Conservation (phyloP, 164 flowering plant genomes). For the Vitis rupestris region DNA sequence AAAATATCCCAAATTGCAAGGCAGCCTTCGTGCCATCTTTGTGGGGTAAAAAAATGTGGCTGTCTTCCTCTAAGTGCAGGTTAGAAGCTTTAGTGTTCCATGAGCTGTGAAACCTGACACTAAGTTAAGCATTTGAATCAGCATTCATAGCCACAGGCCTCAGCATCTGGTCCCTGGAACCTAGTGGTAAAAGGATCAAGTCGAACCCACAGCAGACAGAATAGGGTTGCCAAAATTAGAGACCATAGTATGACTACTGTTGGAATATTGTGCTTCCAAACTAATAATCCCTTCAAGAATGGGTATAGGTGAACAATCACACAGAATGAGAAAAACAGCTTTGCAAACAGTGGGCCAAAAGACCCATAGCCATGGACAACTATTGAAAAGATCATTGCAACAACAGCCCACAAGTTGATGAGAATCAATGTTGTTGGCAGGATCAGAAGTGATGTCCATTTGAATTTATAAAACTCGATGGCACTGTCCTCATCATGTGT, state of each 20-base stretch:
- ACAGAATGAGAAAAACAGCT: conserved; percentile 68
- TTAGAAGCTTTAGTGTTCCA: too few relatives aligned
- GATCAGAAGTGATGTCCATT: conserved; percentile 78
- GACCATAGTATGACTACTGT: conserved; percentile 79
- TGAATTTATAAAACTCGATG: conserved; percentile 70
- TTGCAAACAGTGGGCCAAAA: conserved; percentile 79
- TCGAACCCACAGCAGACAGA: conserved; percentile 72
- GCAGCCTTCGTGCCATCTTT: too few relatives aligned
- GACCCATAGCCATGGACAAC: conserved; percentile 72
- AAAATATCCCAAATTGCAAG: too few relatives aligned
- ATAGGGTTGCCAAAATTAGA: conserved; percentile 65
- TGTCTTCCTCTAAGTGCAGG: too few relatives aligned
- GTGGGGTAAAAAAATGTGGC: too few relatives aligned
- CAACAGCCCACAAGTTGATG: conserved; percentile 68
- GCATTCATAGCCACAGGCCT: conserved; percentile 4
- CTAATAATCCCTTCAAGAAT: conserved; percentile 75
- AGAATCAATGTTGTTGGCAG: conserved; percentile 69
- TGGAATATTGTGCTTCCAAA: conserved; percentile 65
- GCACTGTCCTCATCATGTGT: conserved; percentile 53
- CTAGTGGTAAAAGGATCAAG: conserved; percentile 55
- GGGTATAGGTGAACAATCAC: conserved; percentile 73
- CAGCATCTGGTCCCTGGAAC: conserved; percentile 8
- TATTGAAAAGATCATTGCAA: conserved; percentile 67
- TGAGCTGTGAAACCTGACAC: too few relatives aligned
- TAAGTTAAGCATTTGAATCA: too few relatives aligned